Base-by-base conservation (phyloP, 306 rosid genomes). In the Arachis hypogaea region DNA sequence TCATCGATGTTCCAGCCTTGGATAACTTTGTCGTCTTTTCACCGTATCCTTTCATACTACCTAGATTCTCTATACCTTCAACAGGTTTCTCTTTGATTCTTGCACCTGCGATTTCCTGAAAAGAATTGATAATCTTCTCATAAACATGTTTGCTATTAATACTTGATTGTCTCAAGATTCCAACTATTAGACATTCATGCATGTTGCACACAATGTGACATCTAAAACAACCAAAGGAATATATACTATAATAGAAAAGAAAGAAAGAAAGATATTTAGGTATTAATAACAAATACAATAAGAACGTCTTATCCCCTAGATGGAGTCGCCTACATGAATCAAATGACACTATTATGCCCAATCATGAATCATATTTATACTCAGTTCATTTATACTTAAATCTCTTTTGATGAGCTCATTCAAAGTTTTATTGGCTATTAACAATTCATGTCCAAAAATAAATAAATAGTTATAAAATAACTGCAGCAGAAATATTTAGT, bases 1-100 rank as follows among this genome's bases (percentile, higher is more conserved):
- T 87, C 99, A 82, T 95, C 11, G 52, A 70, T 69, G 86, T 68
- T 65, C 90, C 97, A 22, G 78, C 76, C 69, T 92, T 90, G 68
- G 92, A 75, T 57, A 43, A 81, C 68, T 62, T 86, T 49, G 73
- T 47, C 66, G 79, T 78, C 65, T 78, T 86, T 56, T 85, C 79
- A 74, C 79, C 61, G 54, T 80, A 82, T 70, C 75, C 84, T 71
- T 86, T 75, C 71, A 49, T 65, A 65, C 67, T 40, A 38, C 82
- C 80, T 45, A 81, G 68, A 62, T 75, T 80, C 51, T 78, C 89
- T 77, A 59, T 85, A 56, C 75, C 74, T 73, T 83, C 85, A 71
- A 69, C 64, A 66, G 87, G 28, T 78, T 77, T 83, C 74, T 73
- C 80, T 44, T 77, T 59, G 72, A 80, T 81, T 78, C 84, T 82